Conservation (phyloP, 108 stramenopile genomes). For the Mediolabrus comicus region DNA sequence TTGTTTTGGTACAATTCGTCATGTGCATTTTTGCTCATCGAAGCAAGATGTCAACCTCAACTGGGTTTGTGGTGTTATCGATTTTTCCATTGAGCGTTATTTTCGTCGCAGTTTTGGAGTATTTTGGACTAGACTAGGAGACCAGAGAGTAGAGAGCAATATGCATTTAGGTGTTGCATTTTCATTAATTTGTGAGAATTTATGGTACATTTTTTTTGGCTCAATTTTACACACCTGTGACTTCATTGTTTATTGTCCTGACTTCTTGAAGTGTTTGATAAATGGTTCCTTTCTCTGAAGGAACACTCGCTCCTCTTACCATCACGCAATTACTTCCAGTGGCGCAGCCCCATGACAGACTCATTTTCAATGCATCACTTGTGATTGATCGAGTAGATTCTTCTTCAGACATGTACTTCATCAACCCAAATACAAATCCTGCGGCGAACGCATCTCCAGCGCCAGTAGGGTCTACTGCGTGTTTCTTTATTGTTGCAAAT, state of each 20-base stretch:
- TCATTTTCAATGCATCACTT: conserved; percentile 13
- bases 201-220: no score
- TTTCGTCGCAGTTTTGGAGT: conserved; percentile 81
- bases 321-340: conserved; percentile 60
- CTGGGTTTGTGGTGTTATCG: conserved; percentile 53
- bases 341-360: conserved; percentile 63
- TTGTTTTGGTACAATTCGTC: conserved; percentile 88
- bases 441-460: conserved; percentile 84
- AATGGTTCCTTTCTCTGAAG: conserved; percentile 41
- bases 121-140: conserved; percentile 80
- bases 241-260: background rate
- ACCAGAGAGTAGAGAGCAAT: no score
- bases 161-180: no score
- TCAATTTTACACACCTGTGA: background rate
- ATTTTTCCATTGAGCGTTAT: conserved; percentile 86
- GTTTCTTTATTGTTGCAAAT: conserved; percentile 34
- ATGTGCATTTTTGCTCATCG: conserved; percentile 59
- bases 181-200: no score
- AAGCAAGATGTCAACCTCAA: conserved; percentile 1
- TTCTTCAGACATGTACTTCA: conserved; percentile 21
- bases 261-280: conserved; percentile 30
- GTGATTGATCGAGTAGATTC: background rate
- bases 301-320: conserved; percentile 66
- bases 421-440: conserved; percentile 72
- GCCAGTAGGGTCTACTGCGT: conserved; percentile 72